These are phyloP conservation scores for Silene latifolia DNA, from an alignment of 148 eudicot species.

Conservation along the genomic window DNA sequence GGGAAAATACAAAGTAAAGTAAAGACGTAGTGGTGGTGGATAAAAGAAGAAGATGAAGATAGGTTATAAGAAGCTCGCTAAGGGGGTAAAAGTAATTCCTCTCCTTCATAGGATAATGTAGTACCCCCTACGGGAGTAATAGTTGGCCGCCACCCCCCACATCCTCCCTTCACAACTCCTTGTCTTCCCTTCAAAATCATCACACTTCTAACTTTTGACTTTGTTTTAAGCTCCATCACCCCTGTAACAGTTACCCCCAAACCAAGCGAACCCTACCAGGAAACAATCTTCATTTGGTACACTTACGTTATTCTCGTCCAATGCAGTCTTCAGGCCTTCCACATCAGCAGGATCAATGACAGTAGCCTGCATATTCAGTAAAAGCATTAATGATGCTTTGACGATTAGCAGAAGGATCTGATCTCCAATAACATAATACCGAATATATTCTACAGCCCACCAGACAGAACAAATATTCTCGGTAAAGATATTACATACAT, in stretches of 20 bases:
- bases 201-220: no score
- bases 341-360: slow-evolving; percentile 89
- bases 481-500: not conserved
- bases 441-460: not conserved
- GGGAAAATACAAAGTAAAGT: not conserved
- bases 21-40: not conserved
- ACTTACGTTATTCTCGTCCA: slow-evolving; percentile 65
- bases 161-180: not conserved
- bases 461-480: not conserved
- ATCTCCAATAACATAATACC: not conserved
- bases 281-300: not conserved
- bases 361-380: slow-evolving; percentile 49
- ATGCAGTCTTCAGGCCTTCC: slow-evolving; percentile 58
- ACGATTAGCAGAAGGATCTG: not conserved
- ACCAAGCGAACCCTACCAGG: not conserved
- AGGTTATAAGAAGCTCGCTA: not conserved
- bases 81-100: not conserved
- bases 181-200: not conserved
- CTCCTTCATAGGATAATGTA: no score
- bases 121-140: not conserved
- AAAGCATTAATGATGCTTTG: not conserved
- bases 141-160: not conserved
- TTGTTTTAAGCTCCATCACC: not conserved
- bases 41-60: not conserved
- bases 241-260: not conserved